These are phyloP conservation scores for Nicotiana otophora DNA, from an alignment of 257 asterid species.

Conservation along the genomic window DNA sequence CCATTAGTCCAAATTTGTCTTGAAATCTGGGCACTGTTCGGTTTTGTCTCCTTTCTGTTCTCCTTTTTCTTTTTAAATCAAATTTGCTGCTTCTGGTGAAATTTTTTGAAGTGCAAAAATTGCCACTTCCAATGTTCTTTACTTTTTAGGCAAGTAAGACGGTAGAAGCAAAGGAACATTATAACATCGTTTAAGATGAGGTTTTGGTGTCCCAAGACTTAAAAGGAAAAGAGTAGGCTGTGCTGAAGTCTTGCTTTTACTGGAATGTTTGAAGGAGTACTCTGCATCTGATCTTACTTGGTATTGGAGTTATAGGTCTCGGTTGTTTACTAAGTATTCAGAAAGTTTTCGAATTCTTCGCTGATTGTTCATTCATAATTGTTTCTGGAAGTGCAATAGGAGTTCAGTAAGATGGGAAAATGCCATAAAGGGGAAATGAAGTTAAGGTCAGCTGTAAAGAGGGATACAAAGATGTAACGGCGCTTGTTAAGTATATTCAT, in stretches of 20 bases:
- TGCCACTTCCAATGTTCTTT: neutral
- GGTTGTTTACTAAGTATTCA: too few relatives aligned
- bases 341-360: too few relatives aligned
- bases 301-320: too few relatives aligned
- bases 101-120: neutral
- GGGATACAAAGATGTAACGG: neutral
- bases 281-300: neutral
- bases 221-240: neutral
- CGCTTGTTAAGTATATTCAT: neutral
- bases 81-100: neutral
- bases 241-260: neutral
- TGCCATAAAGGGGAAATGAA: neutral
- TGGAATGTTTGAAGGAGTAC: neutral
- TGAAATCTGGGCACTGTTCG: neutral
- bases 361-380: neutral
- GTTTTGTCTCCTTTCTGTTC: neutral
- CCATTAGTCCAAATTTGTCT: neutral
- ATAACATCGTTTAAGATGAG: neutral
- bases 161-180: neutral
- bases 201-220: neutral
- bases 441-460: neutral
- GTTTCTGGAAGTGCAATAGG: neutral
- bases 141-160: neutral
- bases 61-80: neutral
- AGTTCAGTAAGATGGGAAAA: neutral